Conservation (phyloP, 768 basidiomycete genomes). For the Termitomyces sp. region DNA sequence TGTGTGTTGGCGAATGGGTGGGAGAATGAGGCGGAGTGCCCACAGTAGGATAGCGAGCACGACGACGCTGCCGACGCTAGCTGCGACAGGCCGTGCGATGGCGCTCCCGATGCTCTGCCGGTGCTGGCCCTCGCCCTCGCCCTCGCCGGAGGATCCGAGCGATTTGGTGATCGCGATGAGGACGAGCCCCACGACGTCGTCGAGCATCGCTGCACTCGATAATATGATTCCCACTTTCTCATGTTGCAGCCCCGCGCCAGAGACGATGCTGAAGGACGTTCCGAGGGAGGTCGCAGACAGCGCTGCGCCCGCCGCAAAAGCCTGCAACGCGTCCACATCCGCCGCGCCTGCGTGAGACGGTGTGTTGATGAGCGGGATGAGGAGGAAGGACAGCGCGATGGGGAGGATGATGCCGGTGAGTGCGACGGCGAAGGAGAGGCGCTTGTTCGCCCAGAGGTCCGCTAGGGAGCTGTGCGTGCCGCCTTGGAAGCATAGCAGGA, state of each 20-base stretch:
- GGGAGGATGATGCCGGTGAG: background rate
- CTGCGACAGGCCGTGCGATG: background rate
- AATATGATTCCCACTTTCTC: background rate
- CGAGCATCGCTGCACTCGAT: background rate
- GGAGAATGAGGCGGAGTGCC: background rate
- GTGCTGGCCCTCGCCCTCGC: background rate
- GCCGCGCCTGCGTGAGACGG: background rate
- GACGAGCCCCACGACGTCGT: background rate
- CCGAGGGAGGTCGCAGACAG: background rate
- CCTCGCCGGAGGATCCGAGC: background rate
- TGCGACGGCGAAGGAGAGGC: background rate
- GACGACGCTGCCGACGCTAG: background rate
- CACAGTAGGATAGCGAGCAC: background rate
- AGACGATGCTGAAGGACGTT: background rate
- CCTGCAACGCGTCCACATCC: background rate
- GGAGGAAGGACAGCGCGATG: background rate
- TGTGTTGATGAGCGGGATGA: background rate
- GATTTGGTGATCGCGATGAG: background rate
- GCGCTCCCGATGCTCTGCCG: background rate
- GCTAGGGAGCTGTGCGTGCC: background rate
- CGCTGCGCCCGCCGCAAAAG: background rate
- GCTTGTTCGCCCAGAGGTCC: background rate
- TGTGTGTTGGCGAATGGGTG: background rate
- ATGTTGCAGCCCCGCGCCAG: background rate
- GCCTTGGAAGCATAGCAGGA: background rate